Evolutionary conservation across 352 stramenopile species (phyloP).

Genomic region (Globisporangium radiosum): DNA sequence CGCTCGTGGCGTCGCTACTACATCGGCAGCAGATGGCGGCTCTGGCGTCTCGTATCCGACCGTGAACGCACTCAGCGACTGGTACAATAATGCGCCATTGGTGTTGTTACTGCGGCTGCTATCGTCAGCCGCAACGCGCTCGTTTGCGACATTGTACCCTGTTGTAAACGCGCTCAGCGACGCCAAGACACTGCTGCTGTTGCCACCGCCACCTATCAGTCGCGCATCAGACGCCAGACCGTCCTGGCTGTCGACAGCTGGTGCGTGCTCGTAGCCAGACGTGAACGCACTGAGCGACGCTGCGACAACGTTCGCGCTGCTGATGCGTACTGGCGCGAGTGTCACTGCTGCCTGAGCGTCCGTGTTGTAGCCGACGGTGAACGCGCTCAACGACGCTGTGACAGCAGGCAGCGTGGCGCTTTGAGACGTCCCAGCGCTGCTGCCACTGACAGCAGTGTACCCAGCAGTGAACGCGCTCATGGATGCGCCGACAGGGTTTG

Average conservation of each 20-base stretch:
- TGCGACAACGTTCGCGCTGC: background rate
- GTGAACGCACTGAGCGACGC: slow-evolving; percentile 25
- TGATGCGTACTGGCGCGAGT: background rate
- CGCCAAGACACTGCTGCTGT: background rate
- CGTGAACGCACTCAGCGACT: slow-evolving; percentile 25
- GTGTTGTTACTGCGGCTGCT: background rate
- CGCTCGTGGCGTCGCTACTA: background rate
- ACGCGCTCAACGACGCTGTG: slow-evolving; percentile 21
- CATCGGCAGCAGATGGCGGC: background rate
- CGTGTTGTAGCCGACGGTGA: slow-evolving; percentile 6
- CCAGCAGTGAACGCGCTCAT: slow-evolving; percentile 31
- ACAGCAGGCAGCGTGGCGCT: slow-evolving; percentile 11
- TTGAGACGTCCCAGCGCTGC: background rate
- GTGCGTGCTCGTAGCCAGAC: slow-evolving; percentile 12
- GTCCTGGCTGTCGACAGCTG: background rate
- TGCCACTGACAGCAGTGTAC: slow-evolving; percentile 1
- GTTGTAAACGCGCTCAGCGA: slow-evolving; percentile 27
- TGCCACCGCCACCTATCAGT: too few relatives aligned
- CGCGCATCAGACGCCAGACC: too few relatives aligned
- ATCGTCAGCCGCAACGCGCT: background rate
- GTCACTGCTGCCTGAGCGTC: background rate
- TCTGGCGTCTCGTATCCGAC: slow-evolving; percentile 7
- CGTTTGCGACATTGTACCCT: slow-evolving; percentile 9
- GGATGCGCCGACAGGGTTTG: slow-evolving; percentile 18
- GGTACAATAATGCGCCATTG: background rate